Evolutionary conservation across 495 filamentous ascomycete species (phyloP), one percentile per base, ranked within the genome.

Genomic region (Parathielavia appendiculata): DNA sequence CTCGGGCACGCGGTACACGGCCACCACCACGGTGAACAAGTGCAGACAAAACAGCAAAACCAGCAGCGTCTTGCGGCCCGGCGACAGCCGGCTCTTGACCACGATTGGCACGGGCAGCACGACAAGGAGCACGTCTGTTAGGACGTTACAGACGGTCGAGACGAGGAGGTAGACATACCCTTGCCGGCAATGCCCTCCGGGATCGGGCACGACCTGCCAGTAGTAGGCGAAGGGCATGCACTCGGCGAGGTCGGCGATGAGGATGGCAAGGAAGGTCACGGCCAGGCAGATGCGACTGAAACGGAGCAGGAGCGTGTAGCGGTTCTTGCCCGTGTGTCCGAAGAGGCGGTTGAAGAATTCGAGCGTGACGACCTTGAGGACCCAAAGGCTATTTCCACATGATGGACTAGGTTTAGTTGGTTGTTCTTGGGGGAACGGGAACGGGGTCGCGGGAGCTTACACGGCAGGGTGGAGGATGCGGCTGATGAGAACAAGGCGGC

Each of bases 131-230:
- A 97, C 69, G 66, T 98, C 92, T 23, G 92, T 95, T 19, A 93
- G 73, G 47, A 92, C 83, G 67, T 92, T 91, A 66, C 85, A 84
- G 13, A 79, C 78, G 0, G 89, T 90, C 82, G 90, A 88, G 4
- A 86, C 89, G 46, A 96, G 73, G 10, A 97, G 80, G 55, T 96
- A 86, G 22, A 81, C 86, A 65, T 87, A 92, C 34, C 86, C 90
- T 64, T 86, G 81, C 12, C 93, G 84, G 72, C 93, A 98, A 53
- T 80, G 77, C 13, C 86, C 83, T 26, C 90, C 90, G 10, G 93
- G 91, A 64, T 96, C 90, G 8, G 93, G 93, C 8, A 80, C 63
- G 20, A 97, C 90, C 68, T 95, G 89, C 91, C 91, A 96, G 76
- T 95, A 92, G 67, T 89, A 81, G 44, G 68, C 34, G 63, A 95